A percentile compares a stretch with the other conserved stretches of the same genome.
Conservation (phyloP, 2,329 filamentous ascomycete species). For the Trichoderma asperellum region DNA sequence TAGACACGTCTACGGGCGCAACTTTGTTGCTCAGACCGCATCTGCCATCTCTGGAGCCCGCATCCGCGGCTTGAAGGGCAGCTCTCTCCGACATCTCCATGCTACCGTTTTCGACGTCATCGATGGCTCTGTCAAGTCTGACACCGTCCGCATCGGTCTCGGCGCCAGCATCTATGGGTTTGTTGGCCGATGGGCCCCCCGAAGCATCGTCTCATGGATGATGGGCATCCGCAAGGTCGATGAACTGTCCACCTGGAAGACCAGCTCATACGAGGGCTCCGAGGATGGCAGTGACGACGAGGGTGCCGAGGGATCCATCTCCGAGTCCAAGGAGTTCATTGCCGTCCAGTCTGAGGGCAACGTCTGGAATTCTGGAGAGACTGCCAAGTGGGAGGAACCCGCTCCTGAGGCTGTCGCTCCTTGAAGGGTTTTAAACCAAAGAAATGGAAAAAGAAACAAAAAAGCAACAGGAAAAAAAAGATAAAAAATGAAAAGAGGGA, state of each 20-base stretch:
- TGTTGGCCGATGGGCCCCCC: slow-evolving; percentile 79
- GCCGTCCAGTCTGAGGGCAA: slow-evolving; percentile 51
- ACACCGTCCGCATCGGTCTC: slow-evolving; percentile 77
- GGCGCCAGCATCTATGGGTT: slow-evolving; percentile 84
- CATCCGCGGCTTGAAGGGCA: slow-evolving; percentile 66
- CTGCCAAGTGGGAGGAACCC: slow-evolving; percentile 34
- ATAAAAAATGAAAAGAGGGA: background rate
- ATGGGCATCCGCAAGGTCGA: slow-evolving; percentile 74
- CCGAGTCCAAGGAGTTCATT: slow-evolving; percentile 53
- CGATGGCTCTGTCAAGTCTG: slow-evolving; percentile 62
- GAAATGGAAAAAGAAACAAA: background rate
- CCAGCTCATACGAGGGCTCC: slow-evolving; percentile 46
- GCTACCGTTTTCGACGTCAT: slow-evolving; percentile 90
- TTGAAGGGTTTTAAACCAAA: background rate
- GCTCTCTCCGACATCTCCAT: slow-evolving; percentile 77
- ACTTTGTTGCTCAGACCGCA: slow-evolving; percentile 60
- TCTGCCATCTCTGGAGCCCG: slow-evolving; percentile 61
- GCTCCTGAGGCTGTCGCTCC: slow-evolving; percentile 15
- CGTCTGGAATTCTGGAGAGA: slow-evolving; percentile 48
- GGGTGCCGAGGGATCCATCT: slow-evolving; percentile 26
- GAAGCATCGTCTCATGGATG: slow-evolving; percentile 86
- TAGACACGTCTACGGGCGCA: slow-evolving; percentile 63
- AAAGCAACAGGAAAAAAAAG: background rate
- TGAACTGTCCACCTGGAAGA: slow-evolving; percentile 59
- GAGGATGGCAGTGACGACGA: slow-evolving; percentile 44